A percentile compares a stretch with the other conserved stretches of the same genome.
Evolutionary conservation across 129 eudicot genomes (phyloP).

Genomic region (Silybum marianum): DNA sequence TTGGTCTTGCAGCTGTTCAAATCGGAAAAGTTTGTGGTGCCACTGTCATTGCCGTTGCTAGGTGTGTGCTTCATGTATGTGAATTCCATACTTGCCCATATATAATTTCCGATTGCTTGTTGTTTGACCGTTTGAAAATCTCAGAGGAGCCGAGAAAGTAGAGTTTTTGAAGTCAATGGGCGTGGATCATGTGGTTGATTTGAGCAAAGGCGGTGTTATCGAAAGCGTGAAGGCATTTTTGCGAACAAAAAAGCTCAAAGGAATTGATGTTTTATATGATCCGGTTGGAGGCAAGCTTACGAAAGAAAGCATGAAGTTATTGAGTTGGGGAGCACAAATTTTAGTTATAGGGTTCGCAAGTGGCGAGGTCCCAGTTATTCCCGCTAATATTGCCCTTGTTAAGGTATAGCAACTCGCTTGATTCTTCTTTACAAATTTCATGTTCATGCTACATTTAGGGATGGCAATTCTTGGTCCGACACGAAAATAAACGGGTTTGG

Average conservation of each 20-base stretch:
- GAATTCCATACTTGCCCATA: not conserved
- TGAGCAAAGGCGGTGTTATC: constrained; percentile 59
- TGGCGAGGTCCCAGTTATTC: constrained; percentile 94
- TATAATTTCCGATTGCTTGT: not conserved
- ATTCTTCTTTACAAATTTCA: constrained; percentile 1
- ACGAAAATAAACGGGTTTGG: no score
- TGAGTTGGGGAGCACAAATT: constrained; percentile 98
- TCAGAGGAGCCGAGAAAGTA: constrained; percentile 70
- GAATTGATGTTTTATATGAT: constrained; percentile 95
- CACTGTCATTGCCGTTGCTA: constrained; percentile 81
- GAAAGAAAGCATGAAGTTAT: constrained; percentile 75
- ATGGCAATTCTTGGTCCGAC: no score
- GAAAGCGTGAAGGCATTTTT: constrained; percentile 80
- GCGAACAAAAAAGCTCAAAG: constrained; percentile 75
- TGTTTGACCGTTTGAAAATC: constrained; percentile 6
- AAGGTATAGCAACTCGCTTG: constrained; percentile 54
- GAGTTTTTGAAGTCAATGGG: constrained; percentile 74
- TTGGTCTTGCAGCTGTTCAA: constrained; percentile 97
- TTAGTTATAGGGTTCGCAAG: constrained; percentile 96
- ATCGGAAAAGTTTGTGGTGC: constrained; percentile 96
- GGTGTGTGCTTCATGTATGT: constrained; percentile 38
- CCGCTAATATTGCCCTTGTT: constrained; percentile 94
- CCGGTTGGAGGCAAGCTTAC: constrained; percentile 99
- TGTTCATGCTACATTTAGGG: not conserved
- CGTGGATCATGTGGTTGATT: constrained; percentile 89